Evolutionary conservation across 495 filamentous ascomycete species (phyloP), one percentile per base, ranked within the genome.

Genomic region (Tetracladium setigerum): DNA sequence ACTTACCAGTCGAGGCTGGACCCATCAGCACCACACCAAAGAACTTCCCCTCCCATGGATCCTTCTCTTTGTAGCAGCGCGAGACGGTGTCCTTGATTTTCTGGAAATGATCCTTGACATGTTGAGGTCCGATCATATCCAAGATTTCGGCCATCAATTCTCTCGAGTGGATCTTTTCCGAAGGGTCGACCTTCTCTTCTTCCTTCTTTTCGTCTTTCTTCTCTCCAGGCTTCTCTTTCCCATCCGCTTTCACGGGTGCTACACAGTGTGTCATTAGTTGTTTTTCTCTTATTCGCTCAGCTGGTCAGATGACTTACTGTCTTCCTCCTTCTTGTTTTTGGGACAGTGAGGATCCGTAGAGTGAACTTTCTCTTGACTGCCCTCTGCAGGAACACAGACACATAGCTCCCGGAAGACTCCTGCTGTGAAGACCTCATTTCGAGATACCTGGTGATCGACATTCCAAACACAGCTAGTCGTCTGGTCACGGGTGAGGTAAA

Each of bases 1-100:
- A 24, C 57, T 31, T 62, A 71, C 78, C 80, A 36, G 79, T 84
- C 30, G 81, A 81, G 6, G 79, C 78, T 52, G 84, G 84, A 1
- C 82, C 82, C 6, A 83, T 62, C 2, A 86, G 61, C 1, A 70
- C 68, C 1, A 67, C 59, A 18, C 75, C 71, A 54, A 82, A 77
- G 16, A 81, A 59, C 39, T 83, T 75, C 0, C 58, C 41, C 62
- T 68, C 13, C 79, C 39, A 54, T 73, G 61, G 4, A 65, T 49
- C 18, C 58, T 53, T 56, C 84, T 78, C 1, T 67, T 53, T 0
- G 68, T 42, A 0, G 60, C 49, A 1, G 64, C 65, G 19, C 81
- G 22, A 76, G 4, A 84, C 67, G 44, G 74, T 76, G 1, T 62
- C 57, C 51, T 80, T 82, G 51, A 83, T 78, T 4, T 47, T 32